Conservation (phyloP, 2,329 filamentous ascomycete species). For the Diaporthe australafricana region DNA sequence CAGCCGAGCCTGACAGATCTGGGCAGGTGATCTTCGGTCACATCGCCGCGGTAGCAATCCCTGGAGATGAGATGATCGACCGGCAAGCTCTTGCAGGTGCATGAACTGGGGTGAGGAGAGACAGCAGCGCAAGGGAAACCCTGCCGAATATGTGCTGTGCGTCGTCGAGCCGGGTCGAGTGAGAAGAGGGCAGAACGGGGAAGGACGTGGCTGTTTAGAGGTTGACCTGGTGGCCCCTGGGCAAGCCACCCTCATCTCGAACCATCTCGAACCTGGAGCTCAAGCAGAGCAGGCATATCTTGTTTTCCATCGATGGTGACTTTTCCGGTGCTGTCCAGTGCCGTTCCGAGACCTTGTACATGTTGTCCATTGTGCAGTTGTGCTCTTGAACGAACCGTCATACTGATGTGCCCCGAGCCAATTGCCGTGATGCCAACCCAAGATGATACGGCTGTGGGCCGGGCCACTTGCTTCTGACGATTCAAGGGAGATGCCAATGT, state of each 20-base stretch:
- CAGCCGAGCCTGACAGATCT: slow-evolving; percentile 26
- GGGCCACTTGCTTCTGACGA: slow-evolving; percentile 9
- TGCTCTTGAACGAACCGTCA: slow-evolving; percentile 16
- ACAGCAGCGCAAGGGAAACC: slow-evolving; percentile 4
- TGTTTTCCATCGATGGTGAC: background rate
- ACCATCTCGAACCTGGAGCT: background rate
- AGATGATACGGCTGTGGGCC: background rate
- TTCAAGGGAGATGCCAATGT: slow-evolving; percentile 21
- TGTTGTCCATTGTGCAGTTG: background rate
- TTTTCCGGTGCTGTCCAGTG: background rate
- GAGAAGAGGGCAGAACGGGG: background rate
- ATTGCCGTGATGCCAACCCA: background rate
- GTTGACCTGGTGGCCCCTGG: background rate
- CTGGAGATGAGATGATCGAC: slow-evolving; percentile 26
- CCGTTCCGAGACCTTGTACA: background rate
- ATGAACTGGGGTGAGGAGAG: slow-evolving; percentile 3
- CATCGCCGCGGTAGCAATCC: slow-evolving; percentile 6
- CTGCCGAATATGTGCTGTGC: background rate
- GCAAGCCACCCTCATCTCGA: slow-evolving; percentile 24
- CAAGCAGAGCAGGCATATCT: background rate
- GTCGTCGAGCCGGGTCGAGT: slow-evolving; percentile 7
- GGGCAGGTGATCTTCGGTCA: slow-evolving; percentile 21
- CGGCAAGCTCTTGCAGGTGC: slow-evolving; percentile 23
- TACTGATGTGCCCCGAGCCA: background rate
- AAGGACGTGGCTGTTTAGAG: background rate